A percentile compares a stretch with the other conserved stretches of the same genome.
Conservation (phyloP, 169 alveolate genomes). For the Pseudocohnilembus persalinus region DNA sequence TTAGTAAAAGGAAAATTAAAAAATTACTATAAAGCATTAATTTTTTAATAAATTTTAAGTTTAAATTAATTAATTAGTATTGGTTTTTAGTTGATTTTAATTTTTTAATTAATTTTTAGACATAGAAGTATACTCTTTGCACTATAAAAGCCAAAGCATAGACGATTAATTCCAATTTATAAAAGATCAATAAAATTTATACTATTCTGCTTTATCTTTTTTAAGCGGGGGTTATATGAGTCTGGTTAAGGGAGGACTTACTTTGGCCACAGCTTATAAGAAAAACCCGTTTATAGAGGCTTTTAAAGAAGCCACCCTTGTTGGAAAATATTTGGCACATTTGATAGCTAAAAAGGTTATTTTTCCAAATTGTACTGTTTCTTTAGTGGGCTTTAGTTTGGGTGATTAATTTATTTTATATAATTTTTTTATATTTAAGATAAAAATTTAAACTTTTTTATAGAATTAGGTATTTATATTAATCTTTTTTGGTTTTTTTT, state of each 20-base stretch:
- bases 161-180: background rate
- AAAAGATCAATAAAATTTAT: background rate
- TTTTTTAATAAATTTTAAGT: no score
- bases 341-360: background rate
- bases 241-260: background rate
- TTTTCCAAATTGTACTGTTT: background rate
- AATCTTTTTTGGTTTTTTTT: no score
- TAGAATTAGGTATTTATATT: no score
- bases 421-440: no score
- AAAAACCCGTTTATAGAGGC: background rate
- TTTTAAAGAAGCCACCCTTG: background rate
- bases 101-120: no score
- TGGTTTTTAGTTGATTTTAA: no score
- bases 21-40: no score
- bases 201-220: background rate
- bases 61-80: no score
- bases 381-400: background rate
- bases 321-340: background rate
- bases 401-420: no score
- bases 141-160: background rate
- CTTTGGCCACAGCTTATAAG: background rate
- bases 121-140: background rate
- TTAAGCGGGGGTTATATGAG: background rate
- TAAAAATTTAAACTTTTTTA: no score
- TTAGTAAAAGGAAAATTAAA: no score